Evolutionary conservation across 2,329 filamentous ascomycete genomes (phyloP).

Genomic region (Sordariomycetes sp.): DNA sequence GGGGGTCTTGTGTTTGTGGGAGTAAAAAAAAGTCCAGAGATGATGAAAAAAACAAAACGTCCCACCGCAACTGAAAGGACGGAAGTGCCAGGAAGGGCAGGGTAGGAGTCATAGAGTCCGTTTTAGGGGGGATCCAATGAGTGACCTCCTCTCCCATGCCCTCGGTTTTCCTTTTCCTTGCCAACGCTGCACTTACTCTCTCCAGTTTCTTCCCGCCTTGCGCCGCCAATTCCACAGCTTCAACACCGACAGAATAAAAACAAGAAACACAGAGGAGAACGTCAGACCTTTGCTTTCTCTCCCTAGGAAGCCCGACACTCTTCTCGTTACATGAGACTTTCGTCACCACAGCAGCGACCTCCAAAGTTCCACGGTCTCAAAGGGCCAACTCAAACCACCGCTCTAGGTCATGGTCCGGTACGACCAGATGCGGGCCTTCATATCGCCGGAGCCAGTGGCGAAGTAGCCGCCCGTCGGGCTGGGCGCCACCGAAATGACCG

Average conservation of each 20-base stretch:
- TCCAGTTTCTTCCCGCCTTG: not conserved
- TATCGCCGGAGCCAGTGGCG: constrained; percentile 92
- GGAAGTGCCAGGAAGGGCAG: not conserved
- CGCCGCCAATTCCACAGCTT: constrained; percentile 1
- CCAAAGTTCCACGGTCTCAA: not conserved
- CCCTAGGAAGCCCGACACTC: not conserved
- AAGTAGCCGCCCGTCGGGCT: constrained; percentile 82
- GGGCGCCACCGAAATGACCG: constrained; percentile 92
- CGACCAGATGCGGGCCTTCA: constrained; percentile 95
- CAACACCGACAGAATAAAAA: constrained; percentile 1
- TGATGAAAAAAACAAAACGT: not conserved
- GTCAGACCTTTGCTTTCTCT: not conserved
- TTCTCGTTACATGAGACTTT: not conserved
- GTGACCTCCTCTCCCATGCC: not conserved
- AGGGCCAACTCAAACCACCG: not conserved
- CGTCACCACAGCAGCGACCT: too few relatives aligned
- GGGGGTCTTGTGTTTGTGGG: not conserved
- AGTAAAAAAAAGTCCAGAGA: not conserved
- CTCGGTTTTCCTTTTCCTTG: not conserved
- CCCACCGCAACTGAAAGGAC: not conserved
- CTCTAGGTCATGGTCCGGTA: constrained; percentile 34
- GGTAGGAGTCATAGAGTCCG: not conserved
- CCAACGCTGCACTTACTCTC: not conserved
- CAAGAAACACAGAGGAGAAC: not conserved
- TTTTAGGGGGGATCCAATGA: not conserved